Base-by-base conservation (phyloP, 768 basidiomycete genomes). In the Suillus brevipes region DNA sequence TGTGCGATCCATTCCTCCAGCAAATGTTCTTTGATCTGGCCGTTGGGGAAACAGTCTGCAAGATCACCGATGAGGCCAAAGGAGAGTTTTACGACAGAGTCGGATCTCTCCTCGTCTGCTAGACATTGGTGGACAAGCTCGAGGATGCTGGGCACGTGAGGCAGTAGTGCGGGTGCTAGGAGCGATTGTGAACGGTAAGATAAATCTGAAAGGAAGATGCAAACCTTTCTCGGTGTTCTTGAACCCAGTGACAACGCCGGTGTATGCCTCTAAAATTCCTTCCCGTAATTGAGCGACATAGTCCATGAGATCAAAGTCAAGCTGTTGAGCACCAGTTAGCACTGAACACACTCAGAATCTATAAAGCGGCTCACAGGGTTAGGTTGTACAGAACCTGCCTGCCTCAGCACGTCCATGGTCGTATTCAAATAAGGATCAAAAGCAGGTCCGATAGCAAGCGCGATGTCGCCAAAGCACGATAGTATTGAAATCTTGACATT, bases 401-500 rank as follows among this genome's bases (percentile, higher is more conserved):
- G 96, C 68, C 87, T 83, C 59, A 99, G 81, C 31, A 99, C 95
- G 23, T 80, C 85, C 92, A 97, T 95, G 9, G 95, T 93, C 6
- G 93, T 93, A 64, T 89, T 88, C 58, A 97, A 81, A 76, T 91
- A 99, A 0, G 94, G 95, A 71, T 91, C 90, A 77, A 98, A 99
- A 8, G 82, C 80, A 14, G 87, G 81, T 2, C 94, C 94, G 67
- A 98, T 90, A 1, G 97, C 95, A 12, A 99, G 83, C 10, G 96
- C 97, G 69, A 99, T 91, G 73, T 99, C 97, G 25, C 97, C 97
- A 71, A 99, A 98, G 78, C 94, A 95, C 14, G 92, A 89, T 65
- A 99, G 78, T 71, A 99, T 93, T n/a, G 92, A 89, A 47, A 98
- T 96, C 84, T 99, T 99, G 75, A 98, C 97, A 68, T 91, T 92